Percentiles rank a stretch among this genome's conserved stretches.
These are phyloP conservation scores for Suillus brevipes DNA, from an alignment of 768 basidiomycete species.

Conservation along the genomic window DNA sequence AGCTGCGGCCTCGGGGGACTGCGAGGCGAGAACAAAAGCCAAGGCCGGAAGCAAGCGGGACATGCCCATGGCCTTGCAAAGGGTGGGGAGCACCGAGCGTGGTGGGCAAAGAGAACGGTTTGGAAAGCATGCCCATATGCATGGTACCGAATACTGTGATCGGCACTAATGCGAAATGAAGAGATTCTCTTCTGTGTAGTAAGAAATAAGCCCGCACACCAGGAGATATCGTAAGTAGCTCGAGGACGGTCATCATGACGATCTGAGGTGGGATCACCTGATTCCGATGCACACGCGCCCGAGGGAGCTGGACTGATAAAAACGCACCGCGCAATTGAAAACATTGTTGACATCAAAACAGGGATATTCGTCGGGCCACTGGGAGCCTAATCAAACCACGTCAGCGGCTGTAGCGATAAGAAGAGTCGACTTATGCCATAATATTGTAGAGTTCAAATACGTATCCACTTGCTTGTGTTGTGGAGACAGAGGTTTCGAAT, in stretches of 20 bases:
- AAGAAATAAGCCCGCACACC: too few relatives aligned
- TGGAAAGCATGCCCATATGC: neutral
- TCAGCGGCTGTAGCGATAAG: too few relatives aligned
- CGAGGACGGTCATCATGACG: too few relatives aligned
- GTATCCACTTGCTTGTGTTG: neutral
- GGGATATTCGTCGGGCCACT: too few relatives aligned
- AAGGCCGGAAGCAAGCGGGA: constrained; percentile 3
- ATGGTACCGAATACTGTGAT: neutral
- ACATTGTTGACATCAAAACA: too few relatives aligned
- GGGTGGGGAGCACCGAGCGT: neutral
- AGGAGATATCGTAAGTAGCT: too few relatives aligned
- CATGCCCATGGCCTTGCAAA: neutral
- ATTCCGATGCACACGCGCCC: too few relatives aligned
- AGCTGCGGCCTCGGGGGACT: neutral
- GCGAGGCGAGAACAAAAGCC: constrained; percentile 7
- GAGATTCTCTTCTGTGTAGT: neutral
- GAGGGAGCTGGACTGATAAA: too few relatives aligned
- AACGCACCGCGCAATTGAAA: too few relatives aligned
- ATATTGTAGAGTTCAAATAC: neutral
- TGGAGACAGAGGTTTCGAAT: neutral
- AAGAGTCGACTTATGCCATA: too few relatives aligned
- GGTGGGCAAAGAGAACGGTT: neutral
- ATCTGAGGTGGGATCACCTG: too few relatives aligned
- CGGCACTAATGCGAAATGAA: neutral
- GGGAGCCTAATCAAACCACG: too few relatives aligned